phyloP scores from a whole-genome alignment of 371 early-diverging fungal species.

The Blakeslea trispora region DNA sequence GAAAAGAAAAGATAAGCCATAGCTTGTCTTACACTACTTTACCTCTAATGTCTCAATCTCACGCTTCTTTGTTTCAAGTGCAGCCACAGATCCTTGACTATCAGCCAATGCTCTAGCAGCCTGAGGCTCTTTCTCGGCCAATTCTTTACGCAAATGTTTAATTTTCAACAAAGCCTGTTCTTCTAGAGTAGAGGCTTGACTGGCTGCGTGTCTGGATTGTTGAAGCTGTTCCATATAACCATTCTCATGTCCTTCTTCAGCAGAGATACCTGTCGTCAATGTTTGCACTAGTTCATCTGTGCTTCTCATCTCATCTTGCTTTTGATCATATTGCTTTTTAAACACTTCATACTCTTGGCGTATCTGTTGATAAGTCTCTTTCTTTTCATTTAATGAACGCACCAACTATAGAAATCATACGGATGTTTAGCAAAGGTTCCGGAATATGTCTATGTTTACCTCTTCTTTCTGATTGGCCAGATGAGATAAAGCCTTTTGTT shows the following conservation, averaged over 20 bases:
- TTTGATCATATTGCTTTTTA: constrained; percentile 65
- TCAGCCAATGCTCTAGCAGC: constrained; percentile 52
- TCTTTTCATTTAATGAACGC: constrained; percentile 54
- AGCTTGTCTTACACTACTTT: no score
- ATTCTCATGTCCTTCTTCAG: constrained; percentile 88
- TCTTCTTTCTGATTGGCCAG: constrained; percentile 46
- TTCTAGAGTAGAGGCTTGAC: constrained; percentile 59
- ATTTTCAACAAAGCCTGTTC: constrained; percentile 79
- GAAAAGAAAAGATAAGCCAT: no score
- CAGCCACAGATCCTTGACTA: constrained; percentile 47
- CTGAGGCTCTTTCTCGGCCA: constrained; percentile 59
- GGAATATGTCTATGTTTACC: constrained; percentile 26
- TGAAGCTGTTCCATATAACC: constrained; percentile 94
- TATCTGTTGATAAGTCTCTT: constrained; percentile 45
- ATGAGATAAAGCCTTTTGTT: constrained; percentile 50
- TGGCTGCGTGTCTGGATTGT: constrained; percentile 61
- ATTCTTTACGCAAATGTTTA: constrained; percentile 63
- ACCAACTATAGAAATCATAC: constrained; percentile 48
- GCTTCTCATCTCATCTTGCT: constrained; percentile 65
- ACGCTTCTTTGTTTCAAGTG: constrained; percentile 47
- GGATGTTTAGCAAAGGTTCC: no score
- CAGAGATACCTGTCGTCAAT: constrained; percentile 89
- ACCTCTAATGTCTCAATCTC: constrained; percentile 27
- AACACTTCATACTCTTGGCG: constrained; percentile 61
- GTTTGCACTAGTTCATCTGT: constrained; percentile 89